phyloP scores from a whole-genome alignment of 768 basidiomycete genomes.

The Cubamyces sp. region DNA sequence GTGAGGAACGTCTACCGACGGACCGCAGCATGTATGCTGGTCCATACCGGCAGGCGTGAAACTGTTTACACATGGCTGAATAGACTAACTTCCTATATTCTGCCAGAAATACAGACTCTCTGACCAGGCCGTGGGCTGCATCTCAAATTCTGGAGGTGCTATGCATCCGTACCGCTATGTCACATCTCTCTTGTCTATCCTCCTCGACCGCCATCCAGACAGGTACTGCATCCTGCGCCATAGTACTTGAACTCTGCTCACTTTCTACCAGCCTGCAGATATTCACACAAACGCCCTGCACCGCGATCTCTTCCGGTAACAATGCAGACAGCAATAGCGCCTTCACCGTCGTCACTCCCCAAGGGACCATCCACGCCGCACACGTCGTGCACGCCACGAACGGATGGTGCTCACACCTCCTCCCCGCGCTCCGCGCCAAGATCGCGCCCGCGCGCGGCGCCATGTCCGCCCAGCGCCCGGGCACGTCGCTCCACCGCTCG shows the following conservation, averaged over 20 bases:
- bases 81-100: neutral
- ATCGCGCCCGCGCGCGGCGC: constrained; percentile 62
- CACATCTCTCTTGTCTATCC: constrained; percentile 57
- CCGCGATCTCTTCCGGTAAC: neutral
- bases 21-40: neutral
- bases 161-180: constrained; percentile 74
- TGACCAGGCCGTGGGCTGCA: constrained; percentile 49
- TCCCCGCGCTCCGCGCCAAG: constrained; percentile 62
- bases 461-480: constrained; percentile 70
- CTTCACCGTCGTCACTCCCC: constrained; percentile 64
- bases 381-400: constrained; percentile 88
- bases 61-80: too few relatives aligned
- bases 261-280: constrained; percentile 53
- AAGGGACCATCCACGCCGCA: constrained; percentile 56
- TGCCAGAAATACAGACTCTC: constrained; percentile 55
- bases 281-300: constrained; percentile 63
- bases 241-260: neutral
- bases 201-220: constrained; percentile 52
- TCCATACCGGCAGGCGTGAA: neutral
- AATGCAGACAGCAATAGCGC: constrained; percentile 28
- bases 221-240: constrained; percentile 38
- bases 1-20: constrained; percentile 31
- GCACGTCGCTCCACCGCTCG: constrained; percentile 36
- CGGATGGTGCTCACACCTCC: constrained; percentile 75
- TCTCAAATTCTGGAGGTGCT: constrained; percentile 60